Evolutionary conservation across 306 rosid genomes (phyloP), one percentile per base, ranked within the genome.

Genomic region (Castanopsis chinensis): DNA sequence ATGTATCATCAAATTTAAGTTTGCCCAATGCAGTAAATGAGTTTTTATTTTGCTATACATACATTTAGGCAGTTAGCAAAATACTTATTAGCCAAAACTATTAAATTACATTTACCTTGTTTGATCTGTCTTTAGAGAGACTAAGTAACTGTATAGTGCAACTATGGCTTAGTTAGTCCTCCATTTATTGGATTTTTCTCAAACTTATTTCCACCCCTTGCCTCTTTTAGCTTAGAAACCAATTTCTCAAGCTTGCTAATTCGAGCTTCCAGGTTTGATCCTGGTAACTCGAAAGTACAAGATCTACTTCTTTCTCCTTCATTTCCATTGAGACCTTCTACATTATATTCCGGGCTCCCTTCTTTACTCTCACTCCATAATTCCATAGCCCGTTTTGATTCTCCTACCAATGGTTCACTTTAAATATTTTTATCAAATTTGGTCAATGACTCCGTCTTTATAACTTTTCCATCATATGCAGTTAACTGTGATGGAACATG

Each of bases 231-330:
- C 75, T 72, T 30, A 41, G 56, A 64, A 41, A 72, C 19, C 54
- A 52, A 21, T 51, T 55, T 76, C 80, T 79, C 84, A 76, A 79
- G 78, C 72, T 68, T 17, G n/a, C 27, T 5, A 41, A 83, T 68
- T 73, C 69, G 61, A 60, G 80, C 79, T 77, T 79, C 86, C 72
- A 63, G 54, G 56, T 67, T 21, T 11, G 13, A 11, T 35, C 25
- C 13, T 57, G 19, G 56, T 53, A 41, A 41, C 0, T 77, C 57
- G 28, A 1, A 1, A 28, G 28, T 0, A 55, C 54, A 12, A 55
- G 18, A 4, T 4, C 28, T 27, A 1, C 20, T 59, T 55, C 25
- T 5, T 77, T 77, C 59, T 54, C 74, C 70, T 60, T 41, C 14
- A 30, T 35, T 2, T 8, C 12, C 55, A 11, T 12, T 6, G 41